Conservation (phyloP, 768 basidiomycete species). For the Boletellus ananas region DNA sequence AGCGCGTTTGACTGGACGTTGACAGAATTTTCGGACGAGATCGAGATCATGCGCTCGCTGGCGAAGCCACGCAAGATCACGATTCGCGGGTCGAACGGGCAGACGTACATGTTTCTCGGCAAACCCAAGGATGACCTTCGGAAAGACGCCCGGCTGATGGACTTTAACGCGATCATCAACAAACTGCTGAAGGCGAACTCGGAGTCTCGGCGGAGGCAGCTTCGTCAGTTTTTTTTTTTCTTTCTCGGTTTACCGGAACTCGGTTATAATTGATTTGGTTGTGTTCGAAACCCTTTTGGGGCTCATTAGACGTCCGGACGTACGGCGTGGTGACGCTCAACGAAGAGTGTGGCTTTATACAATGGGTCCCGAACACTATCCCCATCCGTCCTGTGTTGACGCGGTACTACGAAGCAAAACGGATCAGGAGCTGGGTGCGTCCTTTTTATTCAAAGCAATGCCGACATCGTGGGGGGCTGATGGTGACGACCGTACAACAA, state of each 20-base stretch:
- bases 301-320: slow-evolving; percentile 70
- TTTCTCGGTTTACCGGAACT: too few relatives aligned
- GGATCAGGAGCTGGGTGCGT: slow-evolving; percentile 49
- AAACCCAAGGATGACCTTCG: slow-evolving; percentile 97
- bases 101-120: slow-evolving; percentile 84
- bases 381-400: slow-evolving; percentile 74
- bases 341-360: slow-evolving; percentile 95
- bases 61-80: slow-evolving; percentile 90
- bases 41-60: slow-evolving; percentile 88
- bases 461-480: neutral
- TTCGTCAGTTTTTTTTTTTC: slow-evolving; percentile 55
- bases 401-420: slow-evolving; percentile 58
- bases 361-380: slow-evolving; percentile 96
- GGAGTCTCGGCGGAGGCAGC: slow-evolving; percentile 84
- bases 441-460: neutral
- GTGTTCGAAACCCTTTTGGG: neutral
- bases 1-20: neutral
- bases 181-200: slow-evolving; percentile 92
- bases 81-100: slow-evolving; percentile 78
- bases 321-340: slow-evolving; percentile 98
- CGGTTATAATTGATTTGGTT: neutral
- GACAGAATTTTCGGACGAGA: slow-evolving; percentile 73
- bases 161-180: slow-evolving; percentile 97
- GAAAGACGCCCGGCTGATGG: slow-evolving; percentile 97
- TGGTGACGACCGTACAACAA: slow-evolving; percentile 17